Conservation (phyloP, 2,329 filamentous ascomycete genomes). For the Exutisphaerella laricina region DNA sequence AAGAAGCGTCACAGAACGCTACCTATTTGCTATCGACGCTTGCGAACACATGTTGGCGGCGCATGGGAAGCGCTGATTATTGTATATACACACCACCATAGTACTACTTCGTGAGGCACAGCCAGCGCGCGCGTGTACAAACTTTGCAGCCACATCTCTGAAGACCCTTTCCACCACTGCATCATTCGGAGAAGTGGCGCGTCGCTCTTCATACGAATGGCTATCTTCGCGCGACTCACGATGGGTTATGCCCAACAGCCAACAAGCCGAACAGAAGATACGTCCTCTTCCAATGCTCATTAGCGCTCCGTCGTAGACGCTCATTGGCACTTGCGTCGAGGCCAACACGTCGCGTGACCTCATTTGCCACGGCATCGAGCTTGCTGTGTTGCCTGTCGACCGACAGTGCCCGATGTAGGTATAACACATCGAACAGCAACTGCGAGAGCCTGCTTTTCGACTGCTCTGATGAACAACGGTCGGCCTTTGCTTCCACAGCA, state of each 20-base stretch:
- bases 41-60: background rate
- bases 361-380: constrained; percentile 29
- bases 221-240: too few relatives aligned
- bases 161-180: background rate
- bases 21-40: too few relatives aligned
- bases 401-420: constrained; percentile 33
- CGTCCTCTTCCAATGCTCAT: constrained; percentile 79
- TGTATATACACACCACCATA: too few relatives aligned
- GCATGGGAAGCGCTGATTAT: too few relatives aligned
- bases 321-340: constrained; percentile 47
- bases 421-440: constrained; percentile 40
- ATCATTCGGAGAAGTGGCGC: background rate
- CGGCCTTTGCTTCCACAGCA: constrained; percentile 12
- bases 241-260: constrained; percentile 27
- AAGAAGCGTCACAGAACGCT: too few relatives aligned
- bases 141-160: background rate
- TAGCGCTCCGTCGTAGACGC: constrained; percentile 55
- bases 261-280: constrained; percentile 76
- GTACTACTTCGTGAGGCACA: too few relatives aligned
- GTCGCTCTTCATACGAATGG: too few relatives aligned
- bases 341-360: constrained; percentile 44
- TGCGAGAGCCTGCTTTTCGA: constrained; percentile 30
- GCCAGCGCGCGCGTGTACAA: background rate
- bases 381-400: background rate
- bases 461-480: constrained; percentile 6